These are phyloP conservation scores for Boletus rubescentipes DNA, from an alignment of 768 basidiomycete genomes.

Conservation along the genomic window DNA sequence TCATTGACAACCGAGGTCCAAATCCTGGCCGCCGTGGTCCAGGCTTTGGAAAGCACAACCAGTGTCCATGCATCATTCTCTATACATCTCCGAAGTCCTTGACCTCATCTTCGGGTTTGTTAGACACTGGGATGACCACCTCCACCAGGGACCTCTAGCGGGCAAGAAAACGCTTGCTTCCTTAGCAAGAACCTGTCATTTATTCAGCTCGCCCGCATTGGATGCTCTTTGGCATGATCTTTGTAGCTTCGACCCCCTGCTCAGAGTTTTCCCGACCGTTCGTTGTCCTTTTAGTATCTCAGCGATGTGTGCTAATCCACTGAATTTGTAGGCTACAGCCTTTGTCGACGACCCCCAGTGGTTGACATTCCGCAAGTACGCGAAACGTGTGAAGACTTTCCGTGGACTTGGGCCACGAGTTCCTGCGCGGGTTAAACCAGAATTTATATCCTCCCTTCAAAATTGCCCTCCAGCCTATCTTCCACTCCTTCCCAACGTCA, in stretches of 20 bases:
- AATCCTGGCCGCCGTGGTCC: neutral
- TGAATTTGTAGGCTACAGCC: neutral
- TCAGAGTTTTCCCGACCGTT: constrained; percentile 6
- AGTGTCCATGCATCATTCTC: constrained; percentile 39
- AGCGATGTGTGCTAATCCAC: neutral
- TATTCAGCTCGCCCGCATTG: constrained; percentile 14
- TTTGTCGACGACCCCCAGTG: constrained; percentile 13
- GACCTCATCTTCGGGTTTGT: constrained; percentile 1
- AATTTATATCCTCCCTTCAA: constrained; percentile 11
- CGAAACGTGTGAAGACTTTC: constrained; percentile 21
- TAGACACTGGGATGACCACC: neutral
- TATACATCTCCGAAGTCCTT: constrained; percentile 14
- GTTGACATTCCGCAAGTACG: constrained; percentile 22
- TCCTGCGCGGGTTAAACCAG: neutral
- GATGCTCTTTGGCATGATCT: constrained; percentile 15
- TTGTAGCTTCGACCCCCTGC: constrained; percentile 8
- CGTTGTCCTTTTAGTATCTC: neutral
- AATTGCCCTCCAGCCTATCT: constrained; percentile 7
- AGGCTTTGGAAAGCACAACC: too few species aligned
- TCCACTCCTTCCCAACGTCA: constrained; percentile 25
- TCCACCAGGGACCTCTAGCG: neutral
- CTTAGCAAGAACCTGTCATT: constrained; percentile 13
- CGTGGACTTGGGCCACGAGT: neutral
- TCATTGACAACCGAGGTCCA: neutral
- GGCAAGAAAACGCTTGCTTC: constrained; percentile 7